Conservation (phyloP, 768 basidiomycete species). For the Trametopsis cervina region DNA sequence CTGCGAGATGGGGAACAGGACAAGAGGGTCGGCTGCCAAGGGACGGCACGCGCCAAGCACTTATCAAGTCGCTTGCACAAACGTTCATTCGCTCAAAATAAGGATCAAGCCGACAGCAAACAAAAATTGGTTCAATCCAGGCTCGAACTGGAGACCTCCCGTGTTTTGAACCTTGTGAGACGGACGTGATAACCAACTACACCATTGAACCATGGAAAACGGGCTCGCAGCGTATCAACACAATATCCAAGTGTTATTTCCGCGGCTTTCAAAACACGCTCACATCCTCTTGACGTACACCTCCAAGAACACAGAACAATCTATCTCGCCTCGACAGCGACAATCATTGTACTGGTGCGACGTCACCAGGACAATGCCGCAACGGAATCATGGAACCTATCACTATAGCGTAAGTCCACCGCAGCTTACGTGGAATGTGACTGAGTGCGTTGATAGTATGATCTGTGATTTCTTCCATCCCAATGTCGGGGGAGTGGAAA, state of each 20-base stretch:
- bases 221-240: neutral
- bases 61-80: too few relatives aligned
- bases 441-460: constrained; percentile 55
- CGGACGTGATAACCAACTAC: constrained; percentile 8
- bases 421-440: neutral
- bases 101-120: too few relatives aligned
- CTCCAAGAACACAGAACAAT: too few relatives aligned
- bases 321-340: too few relatives aligned
- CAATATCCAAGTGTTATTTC: neutral
- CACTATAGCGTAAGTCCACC: constrained; percentile 4
- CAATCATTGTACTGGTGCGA: too few relatives aligned
- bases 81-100: too few relatives aligned
- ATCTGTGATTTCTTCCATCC: constrained; percentile 97
- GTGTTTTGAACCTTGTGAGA: constrained; percentile 1
- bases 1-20: too few relatives aligned
- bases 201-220: neutral
- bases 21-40: too few relatives aligned
- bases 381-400: neutral
- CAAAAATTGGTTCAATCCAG: neutral
- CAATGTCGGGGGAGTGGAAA: constrained; percentile 91
- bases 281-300: too few relatives aligned
- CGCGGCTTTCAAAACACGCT: too few relatives aligned
- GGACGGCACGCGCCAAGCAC: too few relatives aligned
- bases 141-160: constrained; percentile 3
- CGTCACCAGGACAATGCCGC: too few relatives aligned